These are phyloP conservation scores for Phytophthora pinifolia DNA, from an alignment of 352 stramenopile genomes.

Conservation along the genomic window DNA sequence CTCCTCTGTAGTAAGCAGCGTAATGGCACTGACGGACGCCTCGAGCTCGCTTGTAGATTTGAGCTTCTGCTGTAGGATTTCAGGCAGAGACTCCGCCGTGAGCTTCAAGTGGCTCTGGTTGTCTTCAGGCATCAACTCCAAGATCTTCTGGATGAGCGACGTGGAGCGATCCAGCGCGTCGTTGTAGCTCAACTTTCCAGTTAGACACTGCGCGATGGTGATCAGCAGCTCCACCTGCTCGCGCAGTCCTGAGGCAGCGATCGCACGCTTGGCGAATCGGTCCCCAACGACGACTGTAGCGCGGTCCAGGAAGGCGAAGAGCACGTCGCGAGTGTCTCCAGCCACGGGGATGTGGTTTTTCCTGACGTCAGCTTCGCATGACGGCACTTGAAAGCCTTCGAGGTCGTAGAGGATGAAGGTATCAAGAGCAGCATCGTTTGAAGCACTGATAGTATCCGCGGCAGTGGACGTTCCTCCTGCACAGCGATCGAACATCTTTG, in stretches of 20 bases:
- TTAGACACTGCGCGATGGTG: slow-evolving; percentile 55
- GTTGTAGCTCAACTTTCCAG: slow-evolving; percentile 45
- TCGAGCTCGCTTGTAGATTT: slow-evolving; percentile 21
- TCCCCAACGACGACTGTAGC: slow-evolving; percentile 56
- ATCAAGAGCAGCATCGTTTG: slow-evolving; percentile 22
- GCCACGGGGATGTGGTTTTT: slow-evolving; percentile 31
- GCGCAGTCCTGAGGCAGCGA: slow-evolving; percentile 40
- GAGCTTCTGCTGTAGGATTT: slow-evolving; percentile 30
- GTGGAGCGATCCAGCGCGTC: slow-evolving; percentile 40
- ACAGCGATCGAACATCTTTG: slow-evolving; percentile 49
- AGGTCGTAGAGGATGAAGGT: slow-evolving; percentile 65
- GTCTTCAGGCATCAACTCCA: slow-evolving; percentile 39
- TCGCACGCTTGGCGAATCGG: slow-evolving; percentile 58
- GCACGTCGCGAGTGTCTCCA: slow-evolving; percentile 45
- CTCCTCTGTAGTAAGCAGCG: slow-evolving; percentile 59
- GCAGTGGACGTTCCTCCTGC: slow-evolving; percentile 17
- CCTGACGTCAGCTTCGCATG: slow-evolving; percentile 34
- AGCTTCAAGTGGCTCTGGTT: slow-evolving; percentile 65
- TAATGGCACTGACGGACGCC: slow-evolving; percentile 52
- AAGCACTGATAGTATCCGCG: slow-evolving; percentile 7
- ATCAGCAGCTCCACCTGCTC: slow-evolving; percentile 70
- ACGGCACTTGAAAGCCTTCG: slow-evolving; percentile 27
- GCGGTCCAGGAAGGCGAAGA: slow-evolving; percentile 62
- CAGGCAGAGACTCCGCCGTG: slow-evolving; percentile 33
- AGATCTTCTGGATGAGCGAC: slow-evolving; percentile 46